A percentile compares a stretch with the other conserved stretches of the same genome.
These are phyloP conservation scores for Hyphopichia buzzinii DNA, from an alignment of 1,139 yeast genomes.

Conservation along the genomic window DNA sequence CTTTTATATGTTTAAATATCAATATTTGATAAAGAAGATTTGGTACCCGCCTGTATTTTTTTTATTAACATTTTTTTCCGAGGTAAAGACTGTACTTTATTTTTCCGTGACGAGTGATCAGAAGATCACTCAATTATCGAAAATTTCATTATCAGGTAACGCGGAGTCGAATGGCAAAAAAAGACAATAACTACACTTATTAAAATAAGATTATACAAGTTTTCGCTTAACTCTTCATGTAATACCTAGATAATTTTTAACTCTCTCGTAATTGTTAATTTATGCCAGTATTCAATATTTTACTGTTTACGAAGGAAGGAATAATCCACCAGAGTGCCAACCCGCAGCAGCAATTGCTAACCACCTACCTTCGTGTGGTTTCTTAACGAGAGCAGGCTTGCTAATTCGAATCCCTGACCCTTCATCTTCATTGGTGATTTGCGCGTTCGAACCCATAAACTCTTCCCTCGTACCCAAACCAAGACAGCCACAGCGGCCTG, in stretches of 20 bases:
- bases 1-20: neutral
- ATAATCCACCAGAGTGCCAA: conserved; percentile 70
- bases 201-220: no score
- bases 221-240: no score
- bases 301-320: conserved; percentile 9
- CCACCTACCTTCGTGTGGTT: conserved; percentile 39
- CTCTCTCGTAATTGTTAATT: no score
- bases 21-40: neutral
- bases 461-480: conserved; percentile 55
- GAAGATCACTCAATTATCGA: neutral
- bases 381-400: conserved; percentile 42
- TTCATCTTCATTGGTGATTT: conserved; percentile 24
- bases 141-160: no score
- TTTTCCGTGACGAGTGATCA: neutral
- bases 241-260: no score
- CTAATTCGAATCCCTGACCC: conserved; percentile 39
- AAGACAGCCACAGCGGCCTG: conserved; percentile 62
- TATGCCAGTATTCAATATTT: no score
- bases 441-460: conserved; percentile 16
- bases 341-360: conserved; percentile 67
- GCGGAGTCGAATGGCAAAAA: no score
- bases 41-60: neutral
- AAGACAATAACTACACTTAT: no score
- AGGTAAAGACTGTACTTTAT: neutral
- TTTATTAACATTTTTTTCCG: neutral